These are phyloP conservation scores for Ganoderma lingzhi DNA, from an alignment of 1,284 basidiomycete genomes.

Conservation along the genomic window DNA sequence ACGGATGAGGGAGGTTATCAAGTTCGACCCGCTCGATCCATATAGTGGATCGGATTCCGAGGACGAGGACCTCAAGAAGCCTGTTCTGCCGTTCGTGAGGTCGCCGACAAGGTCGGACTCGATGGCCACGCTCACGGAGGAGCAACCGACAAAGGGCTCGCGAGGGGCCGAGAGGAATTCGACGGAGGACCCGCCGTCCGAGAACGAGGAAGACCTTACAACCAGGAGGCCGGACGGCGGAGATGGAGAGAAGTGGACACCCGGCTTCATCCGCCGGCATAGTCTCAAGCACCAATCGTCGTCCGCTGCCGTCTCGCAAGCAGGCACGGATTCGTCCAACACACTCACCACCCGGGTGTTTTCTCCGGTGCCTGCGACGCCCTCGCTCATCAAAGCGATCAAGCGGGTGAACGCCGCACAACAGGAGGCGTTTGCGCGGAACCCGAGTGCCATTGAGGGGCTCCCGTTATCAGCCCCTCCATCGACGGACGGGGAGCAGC, in stretches of 20 bases:
- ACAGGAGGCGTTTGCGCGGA: slow-evolving; percentile 50
- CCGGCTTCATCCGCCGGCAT: slow-evolving; percentile 43
- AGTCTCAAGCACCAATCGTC: slow-evolving; percentile 25
- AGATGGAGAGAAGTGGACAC: slow-evolving; percentile 42
- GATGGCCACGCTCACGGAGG: slow-evolving; percentile 30
- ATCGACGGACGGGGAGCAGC: slow-evolving; percentile 20
- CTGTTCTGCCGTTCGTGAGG: slow-evolving; percentile 23
- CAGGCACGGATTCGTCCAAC: slow-evolving; percentile 22
- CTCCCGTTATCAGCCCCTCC: slow-evolving; percentile 26
- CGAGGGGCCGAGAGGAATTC: slow-evolving; percentile 3
- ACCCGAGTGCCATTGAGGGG: slow-evolving; percentile 19
- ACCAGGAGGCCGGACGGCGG: background rate
- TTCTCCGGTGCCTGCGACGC: slow-evolving; percentile 62
- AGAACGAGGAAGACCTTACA: slow-evolving; percentile 29
- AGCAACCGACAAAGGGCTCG: slow-evolving; percentile 10
- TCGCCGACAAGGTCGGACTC: slow-evolving; percentile 28
- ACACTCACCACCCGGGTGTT: slow-evolving; percentile 33
- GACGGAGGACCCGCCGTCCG: slow-evolving; percentile 21
- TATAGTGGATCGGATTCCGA: slow-evolving; percentile 46
- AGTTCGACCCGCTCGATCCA: slow-evolving; percentile 52
- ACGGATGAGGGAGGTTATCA: slow-evolving; percentile 54
- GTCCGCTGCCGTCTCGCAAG: slow-evolving; percentile 22
- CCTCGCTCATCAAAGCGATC: slow-evolving; percentile 66
- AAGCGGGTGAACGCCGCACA: slow-evolving; percentile 65
- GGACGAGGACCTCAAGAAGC: slow-evolving; percentile 33